phyloP scores from a whole-genome alignment of 2,329 filamentous ascomycete species.

The Didymosphaeria variabile region DNA sequence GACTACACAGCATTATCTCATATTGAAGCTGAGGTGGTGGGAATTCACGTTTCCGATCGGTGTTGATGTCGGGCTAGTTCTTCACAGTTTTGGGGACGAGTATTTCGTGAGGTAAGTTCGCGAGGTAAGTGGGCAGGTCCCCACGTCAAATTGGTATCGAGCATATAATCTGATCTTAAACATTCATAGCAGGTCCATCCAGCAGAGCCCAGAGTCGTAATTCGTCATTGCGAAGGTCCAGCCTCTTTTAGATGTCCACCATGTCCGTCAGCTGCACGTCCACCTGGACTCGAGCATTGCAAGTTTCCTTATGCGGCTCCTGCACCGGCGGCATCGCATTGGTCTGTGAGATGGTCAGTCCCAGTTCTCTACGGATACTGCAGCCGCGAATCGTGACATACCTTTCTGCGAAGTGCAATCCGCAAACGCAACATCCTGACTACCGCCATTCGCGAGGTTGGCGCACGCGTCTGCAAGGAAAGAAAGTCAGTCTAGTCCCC shows the following conservation, averaged over 20 bases:
- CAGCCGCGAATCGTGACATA: constrained; percentile 20
- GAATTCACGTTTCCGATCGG: constrained; percentile 68
- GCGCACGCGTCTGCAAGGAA: constrained; percentile 58
- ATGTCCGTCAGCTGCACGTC: neutral
- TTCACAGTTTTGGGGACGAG: too few relatives aligned
- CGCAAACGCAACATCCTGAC: constrained; percentile 51
- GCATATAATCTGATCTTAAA: constrained; percentile 6
- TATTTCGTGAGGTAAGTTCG: too few relatives aligned
- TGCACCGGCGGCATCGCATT: constrained; percentile 21
- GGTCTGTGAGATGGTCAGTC: constrained; percentile 11
- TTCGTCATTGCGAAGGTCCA: constrained; percentile 16
- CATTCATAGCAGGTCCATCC: constrained; percentile 1
- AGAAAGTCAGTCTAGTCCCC: neutral
- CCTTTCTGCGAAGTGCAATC: constrained; percentile 67
- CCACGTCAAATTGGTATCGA: neutral
- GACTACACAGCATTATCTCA: constrained; percentile 51
- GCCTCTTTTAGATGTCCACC: constrained; percentile 1
- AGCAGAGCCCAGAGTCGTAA: constrained; percentile 15
- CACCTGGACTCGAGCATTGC: neutral
- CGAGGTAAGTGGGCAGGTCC: constrained; percentile 3
- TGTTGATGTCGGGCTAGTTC: constrained; percentile 63
- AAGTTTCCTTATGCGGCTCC: neutral
- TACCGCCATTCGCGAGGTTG: constrained; percentile 64
- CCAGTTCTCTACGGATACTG: neutral
- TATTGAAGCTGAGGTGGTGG: constrained; percentile 72